Percentiles rank a stretch among this genome's conserved stretches.
Conservation (phyloP, 2,329 filamentous ascomycete genomes). For the Cytospora chrysosperma region DNA sequence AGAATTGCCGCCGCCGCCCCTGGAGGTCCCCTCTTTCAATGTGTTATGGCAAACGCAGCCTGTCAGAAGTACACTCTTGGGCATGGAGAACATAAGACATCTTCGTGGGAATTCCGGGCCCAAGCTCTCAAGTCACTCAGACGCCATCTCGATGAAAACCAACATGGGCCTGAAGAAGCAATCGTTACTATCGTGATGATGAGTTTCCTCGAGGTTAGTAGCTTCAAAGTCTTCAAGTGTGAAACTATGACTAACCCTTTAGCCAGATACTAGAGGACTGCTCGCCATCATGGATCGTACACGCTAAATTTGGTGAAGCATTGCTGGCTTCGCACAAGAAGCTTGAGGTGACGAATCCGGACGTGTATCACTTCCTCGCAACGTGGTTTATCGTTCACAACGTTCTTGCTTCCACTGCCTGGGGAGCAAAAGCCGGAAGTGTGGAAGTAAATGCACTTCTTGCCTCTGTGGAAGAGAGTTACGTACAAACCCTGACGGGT, state of each 20-base stretch:
- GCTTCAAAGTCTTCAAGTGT: not conserved
- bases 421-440: slow-evolving; percentile 11
- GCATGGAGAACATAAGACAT: slow-evolving; percentile 24
- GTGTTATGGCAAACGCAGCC: slow-evolving; percentile 31
- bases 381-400: slow-evolving; percentile 29
- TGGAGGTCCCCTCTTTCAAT: slow-evolving; percentile 31
- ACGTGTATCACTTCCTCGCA: slow-evolving; percentile 29
- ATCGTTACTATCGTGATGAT: slow-evolving; percentile 30
- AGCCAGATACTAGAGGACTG: slow-evolving; percentile 31
- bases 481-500: slow-evolving; percentile 25
- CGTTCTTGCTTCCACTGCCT: slow-evolving; percentile 25
- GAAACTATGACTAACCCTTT: not conserved
- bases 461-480: slow-evolving; percentile 13
- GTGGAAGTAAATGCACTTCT: not conserved
- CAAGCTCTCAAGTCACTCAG: slow-evolving; percentile 27
- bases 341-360: slow-evolving; percentile 24
- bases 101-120: slow-evolving; percentile 28
- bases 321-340: slow-evolving; percentile 19
- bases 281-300: slow-evolving; percentile 31
- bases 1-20: slow-evolving; percentile 28
- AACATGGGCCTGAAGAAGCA: slow-evolving; percentile 25
- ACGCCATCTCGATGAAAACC: slow-evolving; percentile 14
- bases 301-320: slow-evolving; percentile 29
- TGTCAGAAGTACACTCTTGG: slow-evolving; percentile 32
- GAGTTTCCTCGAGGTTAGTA: slow-evolving; percentile 30